These are phyloP conservation scores for Mycena rosella DNA, from an alignment of 768 basidiomycete species.

Conservation along the genomic window DNA sequence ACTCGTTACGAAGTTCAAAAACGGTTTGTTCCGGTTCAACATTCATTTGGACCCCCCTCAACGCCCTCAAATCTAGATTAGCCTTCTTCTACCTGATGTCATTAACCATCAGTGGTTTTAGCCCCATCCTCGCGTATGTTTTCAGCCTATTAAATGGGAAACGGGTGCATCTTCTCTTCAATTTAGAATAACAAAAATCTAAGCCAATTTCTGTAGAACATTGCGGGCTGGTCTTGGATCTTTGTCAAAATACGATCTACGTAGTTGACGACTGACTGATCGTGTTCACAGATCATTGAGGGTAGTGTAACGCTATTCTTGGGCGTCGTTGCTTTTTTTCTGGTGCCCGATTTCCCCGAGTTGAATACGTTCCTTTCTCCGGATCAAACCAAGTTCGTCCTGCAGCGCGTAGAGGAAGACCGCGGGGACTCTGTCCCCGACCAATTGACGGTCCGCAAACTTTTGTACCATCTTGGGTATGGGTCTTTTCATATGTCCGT, in stretches of 20 bases:
- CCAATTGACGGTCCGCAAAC: constrained; percentile 50
- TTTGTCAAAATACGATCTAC: constrained; percentile 49
- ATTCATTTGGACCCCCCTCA: neutral
- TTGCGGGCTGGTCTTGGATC: constrained; percentile 65
- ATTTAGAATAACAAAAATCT: neutral
- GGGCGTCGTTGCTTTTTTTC: constrained; percentile 55
- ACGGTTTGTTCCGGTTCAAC: constrained; percentile 35
- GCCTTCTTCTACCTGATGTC: constrained; percentile 57
- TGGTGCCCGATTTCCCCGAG: constrained; percentile 62
- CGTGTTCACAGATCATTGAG: constrained; percentile 56
- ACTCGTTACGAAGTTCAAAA: constrained; percentile 59
- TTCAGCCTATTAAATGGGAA: constrained; percentile 56
- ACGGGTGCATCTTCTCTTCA: constrained; percentile 36
- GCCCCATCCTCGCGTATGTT: constrained; percentile 59
- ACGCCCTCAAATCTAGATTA: constrained; percentile 42
- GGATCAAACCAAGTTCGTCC: constrained; percentile 57
- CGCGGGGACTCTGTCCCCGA: constrained; percentile 65
- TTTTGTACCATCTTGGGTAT: constrained; percentile 50
- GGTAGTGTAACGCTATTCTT: constrained; percentile 58
- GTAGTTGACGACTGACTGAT: neutral
- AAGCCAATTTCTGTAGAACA: constrained; percentile 12
- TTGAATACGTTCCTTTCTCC: constrained; percentile 59
- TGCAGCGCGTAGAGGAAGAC: constrained; percentile 63
- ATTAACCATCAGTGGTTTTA: constrained; percentile 55
- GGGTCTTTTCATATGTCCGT: neutral